Evolutionary conservation across 1,284 basidiomycete species (phyloP).

Genomic region (Bjerkandera adusta): DNA sequence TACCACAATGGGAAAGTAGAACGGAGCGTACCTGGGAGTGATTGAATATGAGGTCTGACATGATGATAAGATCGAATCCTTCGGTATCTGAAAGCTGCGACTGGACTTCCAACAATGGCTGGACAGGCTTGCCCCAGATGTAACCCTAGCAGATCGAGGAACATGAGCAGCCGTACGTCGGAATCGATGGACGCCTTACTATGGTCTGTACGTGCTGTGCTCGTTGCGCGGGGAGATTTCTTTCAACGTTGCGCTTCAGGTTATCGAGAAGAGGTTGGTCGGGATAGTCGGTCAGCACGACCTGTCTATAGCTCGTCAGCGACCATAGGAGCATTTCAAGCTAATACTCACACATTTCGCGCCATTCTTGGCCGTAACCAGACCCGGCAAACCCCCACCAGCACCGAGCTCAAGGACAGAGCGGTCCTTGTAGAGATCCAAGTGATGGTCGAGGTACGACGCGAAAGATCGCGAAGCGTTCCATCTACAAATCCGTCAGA

Average conservation of each 20-base stretch:
- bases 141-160: conserved; percentile 60
- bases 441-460: conserved; percentile 65
- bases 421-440: conserved; percentile 39
- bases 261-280: conserved; percentile 82
- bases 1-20: not conserved
- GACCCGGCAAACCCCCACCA: conserved; percentile 85
- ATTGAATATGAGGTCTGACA: conserved; percentile 92
- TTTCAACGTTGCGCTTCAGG: conserved; percentile 65
- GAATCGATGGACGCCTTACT: conserved; percentile 35
- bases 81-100: conserved; percentile 14
- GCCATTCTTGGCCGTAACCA: conserved; percentile 70
- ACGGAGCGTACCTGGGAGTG: conserved; percentile 64
- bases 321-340: not conserved
- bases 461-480: conserved; percentile 81
- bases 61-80: conserved; percentile 79
- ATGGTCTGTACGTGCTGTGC: conserved; percentile 40
- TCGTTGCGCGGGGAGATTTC: conserved; percentile 46
- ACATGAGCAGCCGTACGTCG: conserved; percentile 1
- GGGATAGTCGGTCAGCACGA: conserved; percentile 91
- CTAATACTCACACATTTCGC: conserved; percentile 50
- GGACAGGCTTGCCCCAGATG: conserved; percentile 81
- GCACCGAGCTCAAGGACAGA: conserved; percentile 89
- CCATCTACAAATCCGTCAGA: conserved; percentile 53
- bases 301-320: conserved; percentile 37
- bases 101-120: conserved; percentile 35